These are phyloP conservation scores for Dothidotthia symphoricarpi DNA, from an alignment of 2,329 filamentous ascomycete species.

Conservation along the genomic window DNA sequence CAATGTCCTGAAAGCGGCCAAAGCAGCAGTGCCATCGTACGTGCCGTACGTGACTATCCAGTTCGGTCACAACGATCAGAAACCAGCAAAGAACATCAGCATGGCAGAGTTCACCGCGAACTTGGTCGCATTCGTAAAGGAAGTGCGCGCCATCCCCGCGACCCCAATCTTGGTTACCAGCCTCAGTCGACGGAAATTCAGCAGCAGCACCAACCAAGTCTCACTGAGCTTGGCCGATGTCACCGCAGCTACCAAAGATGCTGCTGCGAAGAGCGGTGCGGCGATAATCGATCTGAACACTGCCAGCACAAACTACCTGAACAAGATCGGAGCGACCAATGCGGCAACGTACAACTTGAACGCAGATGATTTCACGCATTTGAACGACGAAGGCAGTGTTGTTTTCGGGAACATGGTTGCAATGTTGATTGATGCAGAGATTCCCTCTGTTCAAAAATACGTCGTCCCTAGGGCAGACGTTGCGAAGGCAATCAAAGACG, in stretches of 20 bases:
- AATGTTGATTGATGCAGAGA: slow-evolving; percentile 11
- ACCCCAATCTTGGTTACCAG: slow-evolving; percentile 53
- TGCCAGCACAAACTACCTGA: slow-evolving; percentile 51
- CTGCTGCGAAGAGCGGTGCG: slow-evolving; percentile 43
- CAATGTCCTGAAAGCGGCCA: slow-evolving; percentile 47
- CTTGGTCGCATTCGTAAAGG: slow-evolving; percentile 44
- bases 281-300: slow-evolving; percentile 53
- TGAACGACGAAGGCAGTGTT: slow-evolving; percentile 20
- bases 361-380: slow-evolving; percentile 21
- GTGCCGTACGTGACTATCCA: slow-evolving; percentile 55
- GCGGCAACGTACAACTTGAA: slow-evolving; percentile 52
- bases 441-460: slow-evolving; percentile 10
- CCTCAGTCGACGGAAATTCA: slow-evolving; percentile 52
- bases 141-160: slow-evolving; percentile 31
- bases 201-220: slow-evolving; percentile 40
- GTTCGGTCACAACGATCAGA: slow-evolving; percentile 63
- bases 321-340: slow-evolving; percentile 50
- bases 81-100: slow-evolving; percentile 44
- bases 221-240: slow-evolving; percentile 49
- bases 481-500: slow-evolving; percentile 11
- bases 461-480: slow-evolving; percentile 13
- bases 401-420: slow-evolving; percentile 27
- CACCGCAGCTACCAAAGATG: slow-evolving; percentile 47
- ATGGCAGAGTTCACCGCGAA: slow-evolving; percentile 52
- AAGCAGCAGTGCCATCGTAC: slow-evolving; percentile 36